phyloP scores from a whole-genome alignment of 352 stramenopile species.

The Globisporangium abappressorium region DNA sequence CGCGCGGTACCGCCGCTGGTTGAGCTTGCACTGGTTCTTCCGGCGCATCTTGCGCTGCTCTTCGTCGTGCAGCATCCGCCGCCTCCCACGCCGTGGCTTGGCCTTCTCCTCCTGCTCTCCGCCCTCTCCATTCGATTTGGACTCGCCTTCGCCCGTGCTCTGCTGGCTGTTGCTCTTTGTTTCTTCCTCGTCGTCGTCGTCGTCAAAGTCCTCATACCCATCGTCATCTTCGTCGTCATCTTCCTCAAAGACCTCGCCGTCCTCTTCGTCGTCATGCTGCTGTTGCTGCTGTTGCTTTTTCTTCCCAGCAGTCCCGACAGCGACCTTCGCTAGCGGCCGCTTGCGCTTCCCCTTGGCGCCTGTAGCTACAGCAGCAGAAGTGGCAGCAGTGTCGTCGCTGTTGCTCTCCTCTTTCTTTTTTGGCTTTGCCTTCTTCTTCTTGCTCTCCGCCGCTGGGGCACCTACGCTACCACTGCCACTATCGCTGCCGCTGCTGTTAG shows the following conservation, averaged over 20 bases:
- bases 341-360: constrained; percentile 13
- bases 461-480: too few species aligned
- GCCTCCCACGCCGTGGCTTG: constrained; percentile 36
- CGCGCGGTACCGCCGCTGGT: constrained; percentile 66
- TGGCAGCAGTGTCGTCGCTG: not conserved
- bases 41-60: constrained; percentile 54
- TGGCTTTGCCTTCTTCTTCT: constrained; percentile 1
- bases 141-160: not conserved
- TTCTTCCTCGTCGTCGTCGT: constrained; percentile 4
- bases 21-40: constrained; percentile 75
- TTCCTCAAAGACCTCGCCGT: not conserved
- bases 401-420: not conserved
- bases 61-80: constrained; percentile 59
- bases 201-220: not conserved
- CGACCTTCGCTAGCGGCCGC: not conserved
- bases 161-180: constrained; percentile 8
- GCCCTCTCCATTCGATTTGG: not conserved
- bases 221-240: not conserved
- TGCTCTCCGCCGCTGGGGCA: not conserved
- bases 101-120: constrained; percentile 1
- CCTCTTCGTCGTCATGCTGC: not conserved
- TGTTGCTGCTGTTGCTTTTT: not conserved
- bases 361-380: not conserved
- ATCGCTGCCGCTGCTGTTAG: too few species aligned
- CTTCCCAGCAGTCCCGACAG: not conserved